Base-by-base conservation (phyloP, 192 early-diverging fungal species). In the Backusella tarrabulga region DNA sequence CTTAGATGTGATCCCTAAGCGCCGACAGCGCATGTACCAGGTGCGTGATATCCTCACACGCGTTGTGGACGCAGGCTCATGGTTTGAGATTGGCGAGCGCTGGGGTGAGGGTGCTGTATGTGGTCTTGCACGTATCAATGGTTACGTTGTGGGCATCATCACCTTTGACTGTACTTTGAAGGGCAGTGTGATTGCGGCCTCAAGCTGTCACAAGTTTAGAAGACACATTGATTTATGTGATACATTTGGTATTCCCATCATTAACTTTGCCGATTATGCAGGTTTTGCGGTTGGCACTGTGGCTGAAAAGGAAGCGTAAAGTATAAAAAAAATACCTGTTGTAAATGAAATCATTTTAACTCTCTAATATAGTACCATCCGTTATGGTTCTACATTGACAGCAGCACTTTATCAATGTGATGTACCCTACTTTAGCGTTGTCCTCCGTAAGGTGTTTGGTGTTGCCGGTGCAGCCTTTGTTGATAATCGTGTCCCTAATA, bases 191-290 rank as follows among this genome's bases (percentile, higher is more conserved):
- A 67, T 83, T 29, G 68, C 78, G 0, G 50, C 81, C 9, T 71
- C 77, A 1, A 78, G 71, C 21, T 82, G 70, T 26, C 78, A 79
- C 42, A 82, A 79, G 50, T 82, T 77, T 34, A 79, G 82, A 50
- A 36, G 82, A 3, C 82, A 83, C 40, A 79, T 80, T 44, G 82
- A 83, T 79, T 52, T 83, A 8, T 80, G 77, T 52, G 78, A 83
- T 32, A 73, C 73, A 6, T 83, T 83, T 72, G 82, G 82, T 21
- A 34, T 83, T 11, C 82, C 82, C 4, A 73, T 83, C 12, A 34
- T 83, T 3, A 83, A 83, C 32, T 80, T 83, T 74, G 78, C 78
- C 14, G 82, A 83, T 73, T 79, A 83, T 71, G 77, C 82, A 41
- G 82, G 82, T 9, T 83, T 83, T 40, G 50, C 82, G 2, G 63